phyloP scores from a whole-genome alignment of 192 early-diverging fungal species.

The Geranomyces variabilis region DNA sequence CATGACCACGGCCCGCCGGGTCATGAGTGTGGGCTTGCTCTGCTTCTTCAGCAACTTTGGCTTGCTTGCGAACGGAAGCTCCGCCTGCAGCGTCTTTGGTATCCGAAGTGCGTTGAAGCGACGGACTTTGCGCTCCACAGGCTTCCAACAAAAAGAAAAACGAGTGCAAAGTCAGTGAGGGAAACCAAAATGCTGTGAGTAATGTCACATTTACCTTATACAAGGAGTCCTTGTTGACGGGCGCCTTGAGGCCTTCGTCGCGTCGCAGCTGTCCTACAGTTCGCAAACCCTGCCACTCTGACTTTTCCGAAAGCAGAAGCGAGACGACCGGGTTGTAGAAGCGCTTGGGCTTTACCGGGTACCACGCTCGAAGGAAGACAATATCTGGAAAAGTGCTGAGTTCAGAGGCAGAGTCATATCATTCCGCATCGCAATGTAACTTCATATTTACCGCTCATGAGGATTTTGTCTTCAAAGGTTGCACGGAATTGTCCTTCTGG shows the following conservation, averaged over 20 bases:
- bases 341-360: conserved; percentile 90
- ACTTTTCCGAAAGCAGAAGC: conserved; percentile 75
- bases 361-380: conserved; percentile 96
- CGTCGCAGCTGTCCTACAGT: conserved; percentile 83
- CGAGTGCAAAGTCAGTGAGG: not conserved
- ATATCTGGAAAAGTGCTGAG: conserved; percentile 69
- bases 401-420: not conserved
- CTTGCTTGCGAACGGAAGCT: conserved; percentile 87
- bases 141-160: conserved; percentile 37
- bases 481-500: conserved; percentile 92
- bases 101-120: conserved; percentile 83
- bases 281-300: conserved; percentile 86
- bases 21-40: conserved; percentile 53
- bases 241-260: conserved; percentile 64
- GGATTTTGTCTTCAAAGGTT: conserved; percentile 96
- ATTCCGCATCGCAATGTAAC: no score
- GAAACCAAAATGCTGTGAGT: not conserved
- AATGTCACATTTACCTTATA: conserved; percentile 64
- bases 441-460: conserved; percentile 76
- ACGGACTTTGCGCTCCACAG: conserved; percentile 74
- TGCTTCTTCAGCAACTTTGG: conserved; percentile 70
- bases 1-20: conserved; percentile 81
- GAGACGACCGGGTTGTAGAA: conserved; percentile 99
- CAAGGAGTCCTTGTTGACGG: conserved; percentile 79
- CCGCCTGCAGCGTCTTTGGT: conserved; percentile 77